These are phyloP conservation scores for Lolium multiflorum DNA, from an alignment of 176 grass and related monocot genomes.

Conservation along the genomic window DNA sequence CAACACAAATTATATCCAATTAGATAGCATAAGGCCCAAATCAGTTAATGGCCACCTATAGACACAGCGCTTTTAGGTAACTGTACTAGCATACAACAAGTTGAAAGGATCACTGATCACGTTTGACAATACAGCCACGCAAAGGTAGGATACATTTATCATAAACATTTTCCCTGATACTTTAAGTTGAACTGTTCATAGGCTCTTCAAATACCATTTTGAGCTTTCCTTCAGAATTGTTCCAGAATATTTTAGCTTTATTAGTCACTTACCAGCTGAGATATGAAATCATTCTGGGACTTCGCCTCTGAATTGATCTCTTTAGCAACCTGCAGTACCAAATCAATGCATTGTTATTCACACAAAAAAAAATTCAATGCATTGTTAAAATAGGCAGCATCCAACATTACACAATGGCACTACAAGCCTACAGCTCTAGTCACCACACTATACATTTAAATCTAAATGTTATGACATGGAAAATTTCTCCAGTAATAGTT, in stretches of 20 bases:
- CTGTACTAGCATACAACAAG: background rate
- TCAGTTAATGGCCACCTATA: background rate
- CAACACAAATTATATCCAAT: background rate
- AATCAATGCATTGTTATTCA: background rate
- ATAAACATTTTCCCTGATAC: slow-evolving; percentile 1
- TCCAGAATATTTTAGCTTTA: background rate
- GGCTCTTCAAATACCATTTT: background rate
- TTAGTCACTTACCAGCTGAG: slow-evolving; percentile 64
- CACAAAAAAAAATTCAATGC: background rate
- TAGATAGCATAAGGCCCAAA: background rate
- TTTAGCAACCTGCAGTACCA: slow-evolving; percentile 71
- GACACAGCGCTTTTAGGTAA: background rate
- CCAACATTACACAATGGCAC: background rate
- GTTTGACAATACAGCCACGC: background rate
- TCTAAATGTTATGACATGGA: background rate
- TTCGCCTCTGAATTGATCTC: slow-evolving; percentile 82
- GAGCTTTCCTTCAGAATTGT: background rate
- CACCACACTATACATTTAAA: background rate
- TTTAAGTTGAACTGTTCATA: background rate
- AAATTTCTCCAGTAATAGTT: background rate
- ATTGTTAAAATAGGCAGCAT: background rate
- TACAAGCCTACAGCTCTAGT: background rate
- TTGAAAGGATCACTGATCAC: background rate
- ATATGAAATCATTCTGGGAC: slow-evolving; percentile 84
- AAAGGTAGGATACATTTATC: background rate